Evolutionary conservation across 768 basidiomycete species (phyloP), one percentile per base, ranked within the genome.

Genomic region (Kockovaella imperatae): DNA sequence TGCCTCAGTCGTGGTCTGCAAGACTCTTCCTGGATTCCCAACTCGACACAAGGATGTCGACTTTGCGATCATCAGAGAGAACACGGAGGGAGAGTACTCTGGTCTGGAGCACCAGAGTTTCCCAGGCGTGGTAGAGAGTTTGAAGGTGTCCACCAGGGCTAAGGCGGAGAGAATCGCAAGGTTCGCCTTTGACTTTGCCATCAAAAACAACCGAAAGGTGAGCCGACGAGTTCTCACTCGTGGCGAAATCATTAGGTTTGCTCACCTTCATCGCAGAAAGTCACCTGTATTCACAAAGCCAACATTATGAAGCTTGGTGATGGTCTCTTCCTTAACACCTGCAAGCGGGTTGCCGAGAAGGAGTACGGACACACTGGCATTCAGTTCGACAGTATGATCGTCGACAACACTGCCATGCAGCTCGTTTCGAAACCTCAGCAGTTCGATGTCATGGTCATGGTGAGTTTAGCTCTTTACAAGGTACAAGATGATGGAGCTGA

Each of bases 281-380:
- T 99, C 59, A 99, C 95, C 34, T 96, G 91, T 68, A 90, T 99
- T 36, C 95, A 99, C 82, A 99, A 99, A 75, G 95, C 95, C 64
- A 97, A 97, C 78, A 99, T 99, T 78, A 99, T 99, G 95, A 99
- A 99, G 74, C 83, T 96, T 62, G 93, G 93, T 72, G 95, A 97
- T 67, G 95, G 95, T 73, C 81, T 99, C 35, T 97, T 97, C 83
- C 80, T 97, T 62, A 91, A 89, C 74, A 97, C 91, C 20, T 99
- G 96, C 83, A 86, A 89, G 60, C 80, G 82, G 52, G 80, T 99
- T 51, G 95, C 90, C 28, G 88, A 97, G 73, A 38, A 54, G 35
- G 93, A 96, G 70, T 99, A 97, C 79, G 86, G 82, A 74, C 83
- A 82, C 45, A 77, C 83, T 35, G 95, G 95, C 35, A 91, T 99